Evolutionary conservation across 2,329 filamentous ascomycete genomes (phyloP).

Genomic region (Karstenula rhodostoma): DNA sequence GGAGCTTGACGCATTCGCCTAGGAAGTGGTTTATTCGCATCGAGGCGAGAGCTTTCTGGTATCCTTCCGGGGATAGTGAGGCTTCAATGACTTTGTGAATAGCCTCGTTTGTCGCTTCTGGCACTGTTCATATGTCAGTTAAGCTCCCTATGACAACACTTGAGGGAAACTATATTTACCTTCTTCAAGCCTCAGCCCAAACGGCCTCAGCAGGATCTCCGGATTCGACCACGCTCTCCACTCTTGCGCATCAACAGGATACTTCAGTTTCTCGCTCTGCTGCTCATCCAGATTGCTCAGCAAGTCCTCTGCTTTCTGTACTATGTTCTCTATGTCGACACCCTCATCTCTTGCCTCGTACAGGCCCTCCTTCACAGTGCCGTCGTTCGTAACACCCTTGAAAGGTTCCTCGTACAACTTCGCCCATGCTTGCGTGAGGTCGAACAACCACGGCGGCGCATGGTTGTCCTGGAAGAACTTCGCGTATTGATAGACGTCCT

Average conservation of each 20-base stretch:
- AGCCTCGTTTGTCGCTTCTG: conserved; percentile 43
- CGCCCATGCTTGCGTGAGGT: conserved; percentile 49
- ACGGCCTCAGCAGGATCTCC: conserved; percentile 73
- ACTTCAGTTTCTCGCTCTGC: conserved; percentile 59
- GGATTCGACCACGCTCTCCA: conserved; percentile 79
- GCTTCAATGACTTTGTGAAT: conserved; percentile 65
- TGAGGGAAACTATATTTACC: conserved; percentile 25
- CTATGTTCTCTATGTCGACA: conserved; percentile 66
- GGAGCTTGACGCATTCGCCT: conserved; percentile 70
- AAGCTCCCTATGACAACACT: neutral
- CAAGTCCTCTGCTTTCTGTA: conserved; percentile 58
- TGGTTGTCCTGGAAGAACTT: conserved; percentile 66
- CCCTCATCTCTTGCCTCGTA: conserved; percentile 71
- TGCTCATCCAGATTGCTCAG: conserved; percentile 57
- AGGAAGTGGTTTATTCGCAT: conserved; percentile 81
- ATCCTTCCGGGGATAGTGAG: conserved; percentile 74
- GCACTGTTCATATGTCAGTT: conserved; percentile 26
- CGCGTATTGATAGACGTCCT: conserved; percentile 70
- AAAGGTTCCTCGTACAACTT: conserved; percentile 67
- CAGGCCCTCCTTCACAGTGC: conserved; percentile 63
- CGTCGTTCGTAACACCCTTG: conserved; percentile 74
- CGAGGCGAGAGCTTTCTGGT: conserved; percentile 71
- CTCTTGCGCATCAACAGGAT: conserved; percentile 73
- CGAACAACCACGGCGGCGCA: conserved; percentile 69
- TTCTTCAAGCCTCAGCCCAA: conserved; percentile 76